Base-by-base conservation (phyloP, 805 yeast species). In the Wickerhamiella vanderwaltii region DNA sequence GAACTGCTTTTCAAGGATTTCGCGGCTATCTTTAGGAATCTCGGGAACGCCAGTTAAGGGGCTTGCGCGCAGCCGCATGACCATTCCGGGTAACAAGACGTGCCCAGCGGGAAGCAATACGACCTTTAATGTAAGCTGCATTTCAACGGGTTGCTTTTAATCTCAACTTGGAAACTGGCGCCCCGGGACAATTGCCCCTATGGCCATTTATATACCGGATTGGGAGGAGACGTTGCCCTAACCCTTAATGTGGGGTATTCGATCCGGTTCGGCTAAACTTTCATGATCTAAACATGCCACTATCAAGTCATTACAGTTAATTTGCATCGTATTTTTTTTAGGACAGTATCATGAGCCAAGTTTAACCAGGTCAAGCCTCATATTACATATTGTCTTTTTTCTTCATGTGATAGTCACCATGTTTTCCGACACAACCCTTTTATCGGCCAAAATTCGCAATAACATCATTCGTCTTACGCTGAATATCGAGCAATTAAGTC, bases 1-100 rank as follows among this genome's bases (percentile, higher is more conserved):
- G 35, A 29, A 41, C 15, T 23, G 28, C 7, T 30, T 12, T 4
- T 16, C 36, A 12, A 37, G 36, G 9, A 13, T 31, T 16, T n/a
- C 34, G 28, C 23, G 33, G 16, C 18, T 26, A 7, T 23, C 29
- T 12, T 29, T 33, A n/a, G 29, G n/a, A 18, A 35, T 18, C 32
- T 23, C 37, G 33, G 33, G 40, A 11, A 23, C 15, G 12, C 23
- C 30, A 11, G 12, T 23, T 16, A 36, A 5, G n/a, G 44, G 32
- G 23, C 17, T 15, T 6, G 44, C 24, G 5, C 42, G 24, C 32
- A 44, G 39, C 6, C 41, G 40, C 44, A 44, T 37, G 3, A 44
- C 47, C 29, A 44, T 38, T 2, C 47, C 45, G 5, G 47, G 47
- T 25, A 44, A 33, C 26, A 44, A 35, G 9, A 44, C 35, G n/a